Conservation (phyloP, 345 rosid genomes). For the Pistacia vera region DNA sequence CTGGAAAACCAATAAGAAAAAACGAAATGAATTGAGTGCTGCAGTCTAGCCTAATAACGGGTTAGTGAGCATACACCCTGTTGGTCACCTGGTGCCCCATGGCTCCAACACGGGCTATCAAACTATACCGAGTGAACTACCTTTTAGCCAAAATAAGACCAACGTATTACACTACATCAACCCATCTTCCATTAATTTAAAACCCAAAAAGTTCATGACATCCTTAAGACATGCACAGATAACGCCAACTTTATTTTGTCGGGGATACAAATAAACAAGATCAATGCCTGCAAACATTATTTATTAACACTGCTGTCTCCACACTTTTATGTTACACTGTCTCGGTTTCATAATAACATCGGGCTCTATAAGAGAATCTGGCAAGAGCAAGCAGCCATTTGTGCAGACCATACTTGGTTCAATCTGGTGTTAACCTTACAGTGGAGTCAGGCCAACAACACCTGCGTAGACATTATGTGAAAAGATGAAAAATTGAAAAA, state of each 20-base stretch:
- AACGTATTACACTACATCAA: neutral
- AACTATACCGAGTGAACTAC: neutral
- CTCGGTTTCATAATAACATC: conserved; percentile 7
- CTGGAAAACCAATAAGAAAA: too few species aligned
- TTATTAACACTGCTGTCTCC: conserved; percentile 19
- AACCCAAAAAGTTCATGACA: neutral
- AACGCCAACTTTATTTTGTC: conserved; percentile 15
- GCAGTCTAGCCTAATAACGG: too few species aligned
- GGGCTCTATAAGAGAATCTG: conserved; percentile 22
- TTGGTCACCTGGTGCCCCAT: neutral
- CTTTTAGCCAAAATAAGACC: neutral
- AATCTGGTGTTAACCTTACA: conserved; percentile 19
- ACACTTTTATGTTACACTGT: conserved; percentile 16
- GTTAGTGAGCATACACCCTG: neutral
- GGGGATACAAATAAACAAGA: conserved; percentile 13
- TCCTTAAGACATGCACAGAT: conserved; percentile 13
- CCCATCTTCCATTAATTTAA: neutral
- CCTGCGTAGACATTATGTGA: conserved; percentile 41
- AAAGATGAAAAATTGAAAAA: conserved; percentile 1
- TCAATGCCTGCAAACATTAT: conserved; percentile 15
- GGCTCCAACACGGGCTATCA: too few species aligned
- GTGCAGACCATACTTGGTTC: conserved; percentile 10
- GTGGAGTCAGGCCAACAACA: conserved; percentile 76
- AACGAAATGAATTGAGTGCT: too few species aligned
- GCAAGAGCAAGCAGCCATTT: conserved; percentile 24